A percentile compares a stretch with the other conserved stretches of the same genome.
These are phyloP conservation scores for Penstemon davidsonii DNA, from an alignment of 257 asterid genomes.

Conservation along the genomic window DNA sequence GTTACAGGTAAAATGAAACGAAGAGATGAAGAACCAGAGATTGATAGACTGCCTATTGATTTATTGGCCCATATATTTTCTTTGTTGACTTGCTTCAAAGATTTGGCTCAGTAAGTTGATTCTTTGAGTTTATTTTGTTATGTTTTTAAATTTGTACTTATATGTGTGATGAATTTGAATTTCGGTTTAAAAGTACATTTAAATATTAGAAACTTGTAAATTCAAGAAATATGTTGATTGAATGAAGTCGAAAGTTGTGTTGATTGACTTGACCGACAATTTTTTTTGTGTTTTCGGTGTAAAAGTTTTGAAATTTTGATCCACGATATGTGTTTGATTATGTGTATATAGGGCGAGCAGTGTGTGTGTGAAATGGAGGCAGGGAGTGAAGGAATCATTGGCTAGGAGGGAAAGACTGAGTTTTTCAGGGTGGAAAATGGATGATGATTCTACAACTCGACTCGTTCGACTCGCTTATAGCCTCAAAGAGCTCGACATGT, in stretches of 20 bases:
- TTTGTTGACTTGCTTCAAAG: conserved; percentile 69
- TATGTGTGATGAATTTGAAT: too few relatives aligned
- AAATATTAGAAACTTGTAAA: too few relatives aligned
- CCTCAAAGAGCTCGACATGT: conserved; percentile 94
- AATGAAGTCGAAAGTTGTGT: background rate
- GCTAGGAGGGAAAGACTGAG: conserved; percentile 62
- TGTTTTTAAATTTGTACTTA: background rate
- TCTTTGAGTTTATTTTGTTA: background rate
- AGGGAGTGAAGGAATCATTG: conserved; percentile 73
- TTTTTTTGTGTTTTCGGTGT: background rate
- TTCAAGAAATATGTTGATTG: too few relatives aligned
- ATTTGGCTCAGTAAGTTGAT: conserved; percentile 73
- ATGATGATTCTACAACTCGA: conserved; percentile 76
- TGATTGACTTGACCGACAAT: background rate
- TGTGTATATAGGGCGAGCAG: conserved; percentile 52
- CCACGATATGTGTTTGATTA: background rate
- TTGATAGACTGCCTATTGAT: conserved; percentile 81
- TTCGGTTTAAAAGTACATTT: too few relatives aligned
- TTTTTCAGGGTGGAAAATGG: conserved; percentile 87
- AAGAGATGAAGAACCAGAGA: conserved; percentile 48
- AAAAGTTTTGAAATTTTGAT: too few relatives aligned
- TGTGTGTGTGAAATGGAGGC: conserved; percentile 86
- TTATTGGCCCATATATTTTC: conserved; percentile 76
- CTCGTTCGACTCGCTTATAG: conserved; percentile 65
- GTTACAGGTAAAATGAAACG: conserved; percentile 28